These are phyloP conservation scores for Fusarium sp. DNA, from an alignment of 2,329 filamentous ascomycete species.

Conservation along the genomic window DNA sequence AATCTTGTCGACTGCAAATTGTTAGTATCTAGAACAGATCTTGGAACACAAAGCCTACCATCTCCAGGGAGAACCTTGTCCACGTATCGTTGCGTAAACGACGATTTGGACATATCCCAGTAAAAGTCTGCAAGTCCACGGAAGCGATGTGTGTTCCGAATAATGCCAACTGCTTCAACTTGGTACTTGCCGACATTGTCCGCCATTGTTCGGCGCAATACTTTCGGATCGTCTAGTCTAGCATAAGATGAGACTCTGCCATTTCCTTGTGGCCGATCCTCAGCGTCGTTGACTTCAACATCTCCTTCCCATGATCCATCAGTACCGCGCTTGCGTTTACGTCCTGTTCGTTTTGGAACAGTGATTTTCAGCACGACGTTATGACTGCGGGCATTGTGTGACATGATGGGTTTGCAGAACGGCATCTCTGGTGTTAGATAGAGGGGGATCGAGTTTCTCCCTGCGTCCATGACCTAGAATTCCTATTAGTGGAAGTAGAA, in stretches of 20 bases:
- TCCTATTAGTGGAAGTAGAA: background rate
- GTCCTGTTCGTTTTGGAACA: constrained; percentile 86
- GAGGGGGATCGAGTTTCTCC: constrained; percentile 70
- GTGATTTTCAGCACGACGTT: constrained; percentile 89
- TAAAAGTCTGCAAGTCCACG: constrained; percentile 90
- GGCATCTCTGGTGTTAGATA: constrained; percentile 84
- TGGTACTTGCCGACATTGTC: constrained; percentile 77
- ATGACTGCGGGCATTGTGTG: constrained; percentile 79
- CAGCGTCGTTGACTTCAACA: constrained; percentile 48
- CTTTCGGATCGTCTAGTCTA: constrained; percentile 63
- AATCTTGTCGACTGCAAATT: constrained; percentile 59
- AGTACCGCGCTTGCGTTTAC: constrained; percentile 85
- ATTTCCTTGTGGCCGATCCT: constrained; percentile 17
- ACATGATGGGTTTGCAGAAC: constrained; percentile 81
- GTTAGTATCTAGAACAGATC: background rate
- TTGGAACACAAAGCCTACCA: constrained; percentile 59
- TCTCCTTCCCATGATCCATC: constrained; percentile 71
- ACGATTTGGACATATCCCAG: constrained; percentile 75
- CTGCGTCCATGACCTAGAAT: constrained; percentile 61
- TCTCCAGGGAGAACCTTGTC: constrained; percentile 78
- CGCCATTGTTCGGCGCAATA: constrained; percentile 71
- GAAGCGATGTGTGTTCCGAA: constrained; percentile 88
- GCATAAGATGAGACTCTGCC: constrained; percentile 56
- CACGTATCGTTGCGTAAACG: constrained; percentile 77
- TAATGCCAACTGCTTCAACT: constrained; percentile 76